Evolutionary conservation across 257 asterid species (phyloP), one percentile per base, ranked within the genome.

Genomic region (Salvia rosmarinus): DNA sequence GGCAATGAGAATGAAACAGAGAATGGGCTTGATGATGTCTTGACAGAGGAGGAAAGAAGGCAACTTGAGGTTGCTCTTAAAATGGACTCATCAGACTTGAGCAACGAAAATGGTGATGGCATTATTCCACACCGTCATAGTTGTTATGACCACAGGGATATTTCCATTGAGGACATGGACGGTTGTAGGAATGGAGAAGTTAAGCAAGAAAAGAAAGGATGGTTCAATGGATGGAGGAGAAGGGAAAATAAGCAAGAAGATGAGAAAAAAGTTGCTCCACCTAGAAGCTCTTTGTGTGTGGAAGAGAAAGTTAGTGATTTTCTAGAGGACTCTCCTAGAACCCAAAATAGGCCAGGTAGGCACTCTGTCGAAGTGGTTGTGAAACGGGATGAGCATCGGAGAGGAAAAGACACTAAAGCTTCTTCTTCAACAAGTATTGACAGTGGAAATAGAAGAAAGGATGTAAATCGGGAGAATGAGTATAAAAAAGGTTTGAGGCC

Each of bases 401-500:
- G 86, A 79, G 87, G 79, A 64, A 87, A 81, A 78, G 96, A 88
- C 6, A 13, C 59, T 66, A 90, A 83, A 85, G 86, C 85, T 55
- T 73, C 95, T 82, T 75, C 95, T 6, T 86, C 92, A 12, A 78
- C 86, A 50, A 78, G 69, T 75, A 46, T 64, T 46, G 97, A 90
- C 5, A 76, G 64, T 72, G 89, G 80, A 61, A 84, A 74, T 66
- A 86, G 89, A 4, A 83, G 85, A 20, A 91, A 82, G 77, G 95
- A 89, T 81, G 89, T 72, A 67, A 61, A 56, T 75, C 77, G 83
- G 13, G 98, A 92, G 83, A 90, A 81, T 67, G 97, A 91, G 90
- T 94, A 94, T 65, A 94, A 94, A 81, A 94, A 89, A 84, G 97
- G 96, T 58, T 80, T 94, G 85, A 94, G 98, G 86, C 98, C 98